Percentiles rank a stretch among this genome's conserved stretches.
Conservation (phyloP, 1,284 basidiomycete genomes). For the Ceratobasidium papillatum region DNA sequence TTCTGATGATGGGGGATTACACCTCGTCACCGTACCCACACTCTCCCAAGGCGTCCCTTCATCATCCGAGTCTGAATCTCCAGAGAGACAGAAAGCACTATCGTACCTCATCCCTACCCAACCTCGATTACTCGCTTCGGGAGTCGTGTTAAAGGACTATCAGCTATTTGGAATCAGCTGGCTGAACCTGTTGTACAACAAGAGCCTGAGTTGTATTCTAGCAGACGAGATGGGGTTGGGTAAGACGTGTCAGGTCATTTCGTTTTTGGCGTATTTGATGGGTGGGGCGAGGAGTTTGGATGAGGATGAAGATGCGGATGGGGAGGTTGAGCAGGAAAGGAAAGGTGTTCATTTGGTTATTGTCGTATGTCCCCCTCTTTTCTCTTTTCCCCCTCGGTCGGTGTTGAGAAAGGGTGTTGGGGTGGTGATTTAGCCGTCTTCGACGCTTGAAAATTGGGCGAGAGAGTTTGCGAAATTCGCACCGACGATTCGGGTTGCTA, state of each 20-base stretch:
- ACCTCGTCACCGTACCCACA: slow-evolving; percentile 41
- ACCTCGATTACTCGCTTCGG: slow-evolving; percentile 73
- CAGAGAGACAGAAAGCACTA: slow-evolving; percentile 45
- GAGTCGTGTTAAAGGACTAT: slow-evolving; percentile 91
- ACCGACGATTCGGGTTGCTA: slow-evolving; percentile 84
- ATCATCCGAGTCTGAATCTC: not conserved
- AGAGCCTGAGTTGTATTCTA: slow-evolving; percentile 89
- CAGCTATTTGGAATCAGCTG: slow-evolving; percentile 98
- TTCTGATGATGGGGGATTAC: slow-evolving; percentile 52
- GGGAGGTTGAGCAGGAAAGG: slow-evolving; percentile 57
- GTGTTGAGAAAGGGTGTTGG: not conserved
- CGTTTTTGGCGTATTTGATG: slow-evolving; percentile 91
- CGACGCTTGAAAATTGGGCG: slow-evolving; percentile 98
- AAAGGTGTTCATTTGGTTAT: slow-evolving; percentile 92
- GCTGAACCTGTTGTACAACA: slow-evolving; percentile 88
- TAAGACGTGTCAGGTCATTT: slow-evolving; percentile 98
- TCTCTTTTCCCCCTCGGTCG: slow-evolving; percentile 22
- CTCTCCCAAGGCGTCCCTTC: not conserved
- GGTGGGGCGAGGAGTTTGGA: not conserved
- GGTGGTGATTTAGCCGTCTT: slow-evolving; percentile 62
- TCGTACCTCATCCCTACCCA: slow-evolving; percentile 78
- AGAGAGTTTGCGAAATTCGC: slow-evolving; percentile 94
- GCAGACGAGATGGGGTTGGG: slow-evolving; percentile 99
- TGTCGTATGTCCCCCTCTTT: slow-evolving; percentile 72
- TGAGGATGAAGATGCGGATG: slow-evolving; percentile 7